Conservation (phyloP, 371 early-diverging fungal species). For the Chytridium lagenaria region DNA sequence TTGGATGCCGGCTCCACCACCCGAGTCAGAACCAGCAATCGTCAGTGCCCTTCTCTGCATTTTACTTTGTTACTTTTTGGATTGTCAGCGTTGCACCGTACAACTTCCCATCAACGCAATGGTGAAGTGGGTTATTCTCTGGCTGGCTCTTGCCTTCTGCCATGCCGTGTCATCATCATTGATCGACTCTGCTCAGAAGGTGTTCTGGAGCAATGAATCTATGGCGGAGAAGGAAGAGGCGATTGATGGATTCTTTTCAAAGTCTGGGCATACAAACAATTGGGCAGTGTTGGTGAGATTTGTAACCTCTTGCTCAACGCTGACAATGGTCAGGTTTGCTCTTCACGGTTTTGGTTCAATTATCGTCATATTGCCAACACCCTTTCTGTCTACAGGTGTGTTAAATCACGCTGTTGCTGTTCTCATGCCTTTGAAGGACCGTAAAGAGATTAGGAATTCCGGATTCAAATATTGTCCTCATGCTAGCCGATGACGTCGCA, state of each 20-base stretch:
- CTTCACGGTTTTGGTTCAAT: slow-evolving; percentile 96
- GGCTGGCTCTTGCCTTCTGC: neutral
- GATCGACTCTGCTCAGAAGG: neutral
- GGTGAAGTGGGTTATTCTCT: neutral
- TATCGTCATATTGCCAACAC: slow-evolving; percentile 94
- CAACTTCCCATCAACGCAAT: no score
- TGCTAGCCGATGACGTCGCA: slow-evolving; percentile 97
- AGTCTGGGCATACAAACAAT: slow-evolving; percentile 79
- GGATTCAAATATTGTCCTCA: slow-evolving; percentile 95
- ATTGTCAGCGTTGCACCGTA: neutral
- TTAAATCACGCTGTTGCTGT: neutral
- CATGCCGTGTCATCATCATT: neutral
- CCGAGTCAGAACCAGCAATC: slow-evolving; percentile 59
- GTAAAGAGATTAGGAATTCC: slow-evolving; percentile 98
- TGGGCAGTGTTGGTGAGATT: slow-evolving; percentile 91
- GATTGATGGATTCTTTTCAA: slow-evolving; percentile 54
- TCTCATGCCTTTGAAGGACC: slow-evolving; percentile 83
- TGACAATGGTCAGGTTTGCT: slow-evolving; percentile 78
- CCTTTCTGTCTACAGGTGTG: slow-evolving; percentile 80
- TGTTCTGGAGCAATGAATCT: neutral
- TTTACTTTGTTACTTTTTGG: neutral
- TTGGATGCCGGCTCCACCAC: slow-evolving; percentile 74
- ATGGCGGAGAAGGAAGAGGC: slow-evolving; percentile 15
- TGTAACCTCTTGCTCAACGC: neutral
- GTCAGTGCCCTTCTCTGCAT: slow-evolving; percentile 40